Evolutionary conservation across 1,284 basidiomycete species (phyloP).

Genomic region (Pisolithus thermaeus): DNA sequence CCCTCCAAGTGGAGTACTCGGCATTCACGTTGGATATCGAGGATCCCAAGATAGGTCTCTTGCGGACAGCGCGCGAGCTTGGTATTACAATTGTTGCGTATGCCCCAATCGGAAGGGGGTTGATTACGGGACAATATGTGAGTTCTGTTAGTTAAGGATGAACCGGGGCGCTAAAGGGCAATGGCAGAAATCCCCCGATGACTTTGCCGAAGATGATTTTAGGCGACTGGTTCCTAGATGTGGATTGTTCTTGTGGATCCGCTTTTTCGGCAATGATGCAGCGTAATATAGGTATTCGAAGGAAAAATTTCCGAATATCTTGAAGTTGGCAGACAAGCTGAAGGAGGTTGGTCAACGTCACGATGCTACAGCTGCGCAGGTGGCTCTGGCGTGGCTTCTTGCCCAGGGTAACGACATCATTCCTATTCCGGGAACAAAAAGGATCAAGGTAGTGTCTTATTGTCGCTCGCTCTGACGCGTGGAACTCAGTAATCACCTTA

Average conservation of each 20-base stretch:
- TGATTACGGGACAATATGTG: slow-evolving; percentile 38
- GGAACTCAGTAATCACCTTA: background rate
- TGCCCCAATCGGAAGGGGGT: slow-evolving; percentile 38
- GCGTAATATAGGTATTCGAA: slow-evolving; percentile 15
- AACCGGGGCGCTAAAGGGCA: background rate
- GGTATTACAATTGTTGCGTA: slow-evolving; percentile 36
- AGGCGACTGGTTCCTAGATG: slow-evolving; percentile 20
- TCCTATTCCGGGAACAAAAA: slow-evolving; percentile 27
- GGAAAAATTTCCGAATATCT: slow-evolving; percentile 40
- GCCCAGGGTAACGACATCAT: slow-evolving; percentile 35
- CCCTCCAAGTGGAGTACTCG: slow-evolving; percentile 43
- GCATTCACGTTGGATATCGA: slow-evolving; percentile 37
- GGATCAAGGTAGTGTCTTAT: slow-evolving; percentile 18
- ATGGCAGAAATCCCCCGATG: slow-evolving; percentile 30
- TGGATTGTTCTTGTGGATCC: background rate
- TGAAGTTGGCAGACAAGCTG: slow-evolving; percentile 35
- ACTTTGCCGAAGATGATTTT: slow-evolving; percentile 37
- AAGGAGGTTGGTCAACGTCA: slow-evolving; percentile 27
- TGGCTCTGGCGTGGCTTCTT: slow-evolving; percentile 43
- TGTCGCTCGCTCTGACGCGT: background rate
- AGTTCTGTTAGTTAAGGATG: slow-evolving; percentile 1
- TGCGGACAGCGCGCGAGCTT: slow-evolving; percentile 26
- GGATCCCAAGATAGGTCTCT: slow-evolving; percentile 17
- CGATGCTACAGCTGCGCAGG: slow-evolving; percentile 36
- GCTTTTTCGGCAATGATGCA: background rate